Conservation (phyloP, 306 rosid species). For the Prosopis cineraria region DNA sequence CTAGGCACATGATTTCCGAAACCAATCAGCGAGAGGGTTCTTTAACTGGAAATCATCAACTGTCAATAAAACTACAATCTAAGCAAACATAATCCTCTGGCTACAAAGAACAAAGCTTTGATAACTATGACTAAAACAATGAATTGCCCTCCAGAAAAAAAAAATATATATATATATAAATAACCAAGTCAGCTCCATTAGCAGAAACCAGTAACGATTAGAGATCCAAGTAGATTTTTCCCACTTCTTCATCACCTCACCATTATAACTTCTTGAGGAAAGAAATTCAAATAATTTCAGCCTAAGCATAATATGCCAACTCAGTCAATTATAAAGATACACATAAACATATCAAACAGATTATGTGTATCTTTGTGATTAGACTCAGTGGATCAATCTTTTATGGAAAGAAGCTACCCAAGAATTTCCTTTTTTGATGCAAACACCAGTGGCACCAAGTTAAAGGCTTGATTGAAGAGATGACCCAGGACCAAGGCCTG, state of each 20-base stretch:
- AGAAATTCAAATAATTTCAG: neutral
- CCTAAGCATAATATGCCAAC: neutral
- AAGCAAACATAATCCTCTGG: constrained; percentile 23
- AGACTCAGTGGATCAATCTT: neutral
- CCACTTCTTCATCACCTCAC: constrained; percentile 19
- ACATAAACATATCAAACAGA: neutral
- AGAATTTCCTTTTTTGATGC: neutral
- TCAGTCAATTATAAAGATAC: neutral
- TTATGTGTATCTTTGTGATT: neutral
- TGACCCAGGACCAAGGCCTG: constrained; percentile 33
- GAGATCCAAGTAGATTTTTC: neutral
- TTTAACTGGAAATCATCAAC: constrained; percentile 19
- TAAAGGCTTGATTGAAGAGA: constrained; percentile 27
- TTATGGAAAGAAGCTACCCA: too few relatives aligned
- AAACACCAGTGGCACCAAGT: constrained; percentile 32
- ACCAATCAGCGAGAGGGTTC: neutral
- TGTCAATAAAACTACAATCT: constrained; percentile 20
- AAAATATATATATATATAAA: neutral
- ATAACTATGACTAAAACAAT: constrained; percentile 36
- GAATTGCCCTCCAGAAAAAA: constrained; percentile 33
- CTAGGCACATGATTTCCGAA: neutral
- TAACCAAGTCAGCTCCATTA: constrained; percentile 32
- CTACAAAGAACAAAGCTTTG: constrained; percentile 49
- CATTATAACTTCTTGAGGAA: constrained; percentile 11
- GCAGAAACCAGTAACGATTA: constrained; percentile 18